These are phyloP conservation scores for Yamadazyma endophytica DNA, from an alignment of 805 yeast genomes.

Conservation along the genomic window DNA sequence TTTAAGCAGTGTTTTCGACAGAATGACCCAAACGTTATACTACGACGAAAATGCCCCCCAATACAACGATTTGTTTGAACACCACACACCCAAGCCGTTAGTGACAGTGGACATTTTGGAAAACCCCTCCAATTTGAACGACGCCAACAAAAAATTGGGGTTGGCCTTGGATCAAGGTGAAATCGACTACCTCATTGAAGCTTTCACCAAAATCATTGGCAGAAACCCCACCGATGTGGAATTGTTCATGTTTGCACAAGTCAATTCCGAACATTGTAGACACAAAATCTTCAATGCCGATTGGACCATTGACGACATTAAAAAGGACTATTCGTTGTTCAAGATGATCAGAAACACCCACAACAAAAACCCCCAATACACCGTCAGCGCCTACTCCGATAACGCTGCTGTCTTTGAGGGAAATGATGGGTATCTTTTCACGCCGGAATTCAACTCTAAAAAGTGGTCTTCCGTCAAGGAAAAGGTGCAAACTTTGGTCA, in stretches of 20 bases:
- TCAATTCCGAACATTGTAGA: slow-evolving; percentile 98
- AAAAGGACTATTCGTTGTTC: slow-evolving; percentile 73
- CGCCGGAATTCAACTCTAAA: slow-evolving; percentile 72
- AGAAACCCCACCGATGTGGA: slow-evolving; percentile 98
- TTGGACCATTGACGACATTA: slow-evolving; percentile 88
- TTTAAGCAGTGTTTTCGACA: slow-evolving; percentile 74
- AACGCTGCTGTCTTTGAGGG: slow-evolving; percentile 96
- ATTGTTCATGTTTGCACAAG: slow-evolving; percentile 98
- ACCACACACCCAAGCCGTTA: slow-evolving; percentile 78
- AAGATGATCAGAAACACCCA: slow-evolving; percentile 96
- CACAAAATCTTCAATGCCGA: slow-evolving; percentile 98
- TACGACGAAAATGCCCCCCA: slow-evolving; percentile 56
- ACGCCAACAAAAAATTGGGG: slow-evolving; percentile 82
- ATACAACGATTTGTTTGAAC: slow-evolving; percentile 68
- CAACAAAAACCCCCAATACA: slow-evolving; percentile 69
- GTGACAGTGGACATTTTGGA: slow-evolving; percentile 65
- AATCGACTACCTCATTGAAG: slow-evolving; percentile 75
- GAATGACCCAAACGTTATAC: slow-evolving; percentile 86
- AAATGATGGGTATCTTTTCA: slow-evolving; percentile 66
- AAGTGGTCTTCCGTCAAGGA: slow-evolving; percentile 75
- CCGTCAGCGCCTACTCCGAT: slow-evolving; percentile 93
- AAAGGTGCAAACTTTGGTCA: slow-evolving; percentile 81
- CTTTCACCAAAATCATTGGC: slow-evolving; percentile 70
- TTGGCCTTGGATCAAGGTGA: slow-evolving; percentile 94
- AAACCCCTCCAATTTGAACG: slow-evolving; percentile 53